phyloP scores from a whole-genome alignment of 2,329 filamentous ascomycete genomes.

The Fusarium globosum region DNA sequence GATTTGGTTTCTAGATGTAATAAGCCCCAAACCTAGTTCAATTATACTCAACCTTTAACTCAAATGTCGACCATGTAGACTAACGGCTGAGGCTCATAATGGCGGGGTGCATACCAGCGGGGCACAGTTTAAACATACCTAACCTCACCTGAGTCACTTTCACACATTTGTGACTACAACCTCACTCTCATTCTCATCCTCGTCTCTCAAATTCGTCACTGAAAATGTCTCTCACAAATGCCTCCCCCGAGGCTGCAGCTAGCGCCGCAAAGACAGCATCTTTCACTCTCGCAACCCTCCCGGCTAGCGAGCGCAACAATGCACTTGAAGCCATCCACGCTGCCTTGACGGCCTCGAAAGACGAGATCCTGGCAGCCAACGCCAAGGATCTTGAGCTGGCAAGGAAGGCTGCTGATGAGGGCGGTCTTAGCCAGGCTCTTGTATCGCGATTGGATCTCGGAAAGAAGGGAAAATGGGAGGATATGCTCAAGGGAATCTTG shows the following conservation, averaged over 20 bases:
- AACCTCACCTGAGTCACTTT: slow-evolving; percentile 29
- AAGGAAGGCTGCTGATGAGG: slow-evolving; percentile 76
- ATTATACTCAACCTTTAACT: not conserved
- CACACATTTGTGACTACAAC: not conserved
- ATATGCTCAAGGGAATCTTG: slow-evolving; percentile 95
- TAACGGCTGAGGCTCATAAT: slow-evolving; percentile 20
- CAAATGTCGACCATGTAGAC: not conserved
- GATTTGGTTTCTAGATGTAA: too few relatives aligned
- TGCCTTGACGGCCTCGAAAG: slow-evolving; percentile 75
- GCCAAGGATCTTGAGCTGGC: slow-evolving; percentile 82
- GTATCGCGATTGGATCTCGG: slow-evolving; percentile 89
- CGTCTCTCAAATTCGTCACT: not conserved
- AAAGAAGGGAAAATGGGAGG: slow-evolving; percentile 91
- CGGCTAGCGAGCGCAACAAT: slow-evolving; percentile 80
- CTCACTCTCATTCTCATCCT: not conserved
- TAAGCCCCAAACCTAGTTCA: not conserved
- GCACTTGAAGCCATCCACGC: slow-evolving; percentile 86
- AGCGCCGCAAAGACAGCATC: slow-evolving; percentile 83
- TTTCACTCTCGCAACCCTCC: slow-evolving; percentile 82
- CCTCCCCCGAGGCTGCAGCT: slow-evolving; percentile 81
- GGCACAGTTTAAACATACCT: slow-evolving; percentile 14
- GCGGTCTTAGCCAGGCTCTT: slow-evolving; percentile 81
- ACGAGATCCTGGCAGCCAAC: slow-evolving; percentile 88
- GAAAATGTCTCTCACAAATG: slow-evolving; percentile 89
- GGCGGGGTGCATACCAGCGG: slow-evolving; percentile 42